Conservation (phyloP, 2,329 filamentous ascomycete species). For the Colletotrichum simmondsii region DNA sequence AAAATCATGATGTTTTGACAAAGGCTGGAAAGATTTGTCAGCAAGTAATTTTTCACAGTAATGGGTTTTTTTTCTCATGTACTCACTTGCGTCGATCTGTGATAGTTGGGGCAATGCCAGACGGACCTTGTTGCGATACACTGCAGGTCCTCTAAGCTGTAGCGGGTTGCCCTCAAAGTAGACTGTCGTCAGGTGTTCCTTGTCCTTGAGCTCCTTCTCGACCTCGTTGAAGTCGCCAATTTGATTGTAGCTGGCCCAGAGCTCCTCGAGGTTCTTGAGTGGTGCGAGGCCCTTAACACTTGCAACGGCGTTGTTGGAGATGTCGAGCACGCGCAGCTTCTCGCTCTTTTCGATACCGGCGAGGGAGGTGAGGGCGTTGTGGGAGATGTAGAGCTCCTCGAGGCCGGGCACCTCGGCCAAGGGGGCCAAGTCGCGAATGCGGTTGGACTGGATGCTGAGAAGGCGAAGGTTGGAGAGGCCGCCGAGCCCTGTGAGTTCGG, state of each 20-base stretch:
- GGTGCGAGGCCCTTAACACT: constrained; percentile 78
- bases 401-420: constrained; percentile 79
- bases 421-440: constrained; percentile 81
- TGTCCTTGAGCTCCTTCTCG: constrained; percentile 81
- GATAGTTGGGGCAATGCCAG: constrained; percentile 86
- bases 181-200: constrained; percentile 84
- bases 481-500: constrained; percentile 80
- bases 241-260: constrained; percentile 95
- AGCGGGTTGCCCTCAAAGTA: constrained; percentile 97
- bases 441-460: constrained; percentile 95
- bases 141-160: constrained; percentile 79
- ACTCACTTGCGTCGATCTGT: constrained; percentile 98
- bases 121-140: constrained; percentile 94
- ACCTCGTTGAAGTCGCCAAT: constrained; percentile 84
- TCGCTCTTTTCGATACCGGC: constrained; percentile 75
- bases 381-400: constrained; percentile 94
- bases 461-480: constrained; percentile 83
- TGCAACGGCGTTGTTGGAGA: constrained; percentile 86
- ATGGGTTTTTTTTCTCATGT: too few species aligned
- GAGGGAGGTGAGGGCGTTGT: constrained; percentile 87
- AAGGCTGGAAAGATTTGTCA: constrained; percentile 29
- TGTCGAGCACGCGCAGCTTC: constrained; percentile 82
- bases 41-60: background rate
- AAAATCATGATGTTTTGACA: constrained; percentile 33
- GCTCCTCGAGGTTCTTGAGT: constrained; percentile 81